phyloP scores from a whole-genome alignment of 2,329 filamentous ascomycete species.

The Aaosphaeria arxii region DNA sequence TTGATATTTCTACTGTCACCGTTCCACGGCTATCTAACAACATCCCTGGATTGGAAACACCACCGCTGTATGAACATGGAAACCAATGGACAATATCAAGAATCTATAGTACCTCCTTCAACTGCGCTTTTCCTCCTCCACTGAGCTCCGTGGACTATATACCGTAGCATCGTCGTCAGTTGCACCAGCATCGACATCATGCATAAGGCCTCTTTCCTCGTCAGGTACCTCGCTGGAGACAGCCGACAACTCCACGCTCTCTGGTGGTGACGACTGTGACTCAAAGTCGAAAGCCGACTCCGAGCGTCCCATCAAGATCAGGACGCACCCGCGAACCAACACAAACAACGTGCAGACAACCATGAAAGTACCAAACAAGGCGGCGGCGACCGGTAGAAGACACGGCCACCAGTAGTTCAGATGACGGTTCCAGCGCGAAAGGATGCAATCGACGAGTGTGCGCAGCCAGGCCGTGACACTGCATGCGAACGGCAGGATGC shows the following conservation, averaged over 20 bases:
- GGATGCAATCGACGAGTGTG: conserved; percentile 9
- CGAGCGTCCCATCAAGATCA: conserved; percentile 8
- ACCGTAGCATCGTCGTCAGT: conserved; percentile 5
- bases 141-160: conserved; percentile 1
- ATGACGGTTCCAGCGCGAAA: conserved; percentile 7
- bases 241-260: not conserved
- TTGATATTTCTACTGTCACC: too few species aligned
- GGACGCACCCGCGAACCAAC: conserved; percentile 1
- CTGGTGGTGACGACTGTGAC: conserved; percentile 3
- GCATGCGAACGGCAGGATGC: conserved; percentile 10
- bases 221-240: not conserved
- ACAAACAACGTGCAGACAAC: too few species aligned
- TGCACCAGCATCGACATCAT: not conserved
- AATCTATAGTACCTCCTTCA: too few species aligned
- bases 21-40: too few species aligned
- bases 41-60: too few species aligned
- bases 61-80: too few species aligned
- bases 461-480: conserved; percentile 10
- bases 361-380: not conserved
- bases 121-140: not conserved
- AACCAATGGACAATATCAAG: too few species aligned
- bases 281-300: conserved; percentile 6
- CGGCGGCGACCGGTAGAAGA: conserved; percentile 5
- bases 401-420: conserved; percentile 9
- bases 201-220: conserved; percentile 9